A percentile compares a stretch with the other conserved stretches of the same genome.
These are phyloP conservation scores for Nigrograna mackinnonii DNA, from an alignment of 2,329 filamentous ascomycete genomes.

Conservation along the genomic window DNA sequence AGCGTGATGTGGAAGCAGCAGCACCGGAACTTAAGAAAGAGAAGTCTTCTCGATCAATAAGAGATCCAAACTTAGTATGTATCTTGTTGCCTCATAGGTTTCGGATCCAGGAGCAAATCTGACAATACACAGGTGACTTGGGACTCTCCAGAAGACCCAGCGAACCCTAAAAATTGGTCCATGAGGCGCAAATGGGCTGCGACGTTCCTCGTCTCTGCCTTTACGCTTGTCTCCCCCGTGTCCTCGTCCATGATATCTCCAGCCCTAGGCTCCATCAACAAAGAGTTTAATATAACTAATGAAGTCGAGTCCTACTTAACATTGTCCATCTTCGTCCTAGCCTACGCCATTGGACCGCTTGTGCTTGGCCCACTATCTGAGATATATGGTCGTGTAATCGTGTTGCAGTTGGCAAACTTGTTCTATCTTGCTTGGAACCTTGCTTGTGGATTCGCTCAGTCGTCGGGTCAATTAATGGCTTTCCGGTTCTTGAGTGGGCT, in stretches of 20 bases:
- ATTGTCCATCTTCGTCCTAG: slow-evolving; percentile 44
- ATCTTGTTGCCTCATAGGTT: background rate
- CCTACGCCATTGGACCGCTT: slow-evolving; percentile 43
- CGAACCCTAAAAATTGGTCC: slow-evolving; percentile 53
- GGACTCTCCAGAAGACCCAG: slow-evolving; percentile 50
- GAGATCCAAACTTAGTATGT: slow-evolving; percentile 32
- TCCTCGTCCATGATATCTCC: slow-evolving; percentile 45
- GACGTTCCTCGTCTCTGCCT: slow-evolving; percentile 46
- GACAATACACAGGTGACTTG: slow-evolving; percentile 42
- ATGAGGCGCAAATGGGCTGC: slow-evolving; percentile 49
- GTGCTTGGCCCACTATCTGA: slow-evolving; percentile 43
- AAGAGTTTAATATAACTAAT: slow-evolving; percentile 37
- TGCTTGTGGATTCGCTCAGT: slow-evolving; percentile 44
- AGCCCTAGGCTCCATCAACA: slow-evolving; percentile 31
- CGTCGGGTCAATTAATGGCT: slow-evolving; percentile 32
- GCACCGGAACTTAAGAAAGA: slow-evolving; percentile 26
- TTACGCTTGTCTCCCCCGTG: slow-evolving; percentile 44
- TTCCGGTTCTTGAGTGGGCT: slow-evolving; percentile 43
- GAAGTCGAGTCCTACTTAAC: slow-evolving; percentile 36
- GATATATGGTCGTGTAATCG: slow-evolving; percentile 40
- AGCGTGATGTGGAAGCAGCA: slow-evolving; percentile 32
- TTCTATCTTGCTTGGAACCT: slow-evolving; percentile 45
- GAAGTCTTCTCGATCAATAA: slow-evolving; percentile 23
- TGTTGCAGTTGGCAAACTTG: slow-evolving; percentile 42
- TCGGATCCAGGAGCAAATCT: slow-evolving; percentile 2